Evolutionary conservation across 352 stramenopile species (phyloP).

Genomic region (Phytopythium oedochilum): DNA sequence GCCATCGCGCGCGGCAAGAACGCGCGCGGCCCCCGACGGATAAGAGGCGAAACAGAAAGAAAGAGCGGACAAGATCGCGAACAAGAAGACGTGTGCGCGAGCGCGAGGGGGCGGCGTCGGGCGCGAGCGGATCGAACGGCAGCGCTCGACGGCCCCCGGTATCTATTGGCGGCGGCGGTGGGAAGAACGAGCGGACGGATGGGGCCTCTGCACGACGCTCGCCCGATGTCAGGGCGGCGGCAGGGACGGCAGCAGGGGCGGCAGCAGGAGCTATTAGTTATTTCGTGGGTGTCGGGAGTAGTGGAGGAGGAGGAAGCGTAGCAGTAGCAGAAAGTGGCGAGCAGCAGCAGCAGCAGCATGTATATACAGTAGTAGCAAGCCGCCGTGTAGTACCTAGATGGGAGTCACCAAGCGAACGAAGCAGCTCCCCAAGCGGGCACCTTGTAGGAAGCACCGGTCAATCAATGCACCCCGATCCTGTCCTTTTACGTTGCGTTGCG

Average conservation of each 20-base stretch:
- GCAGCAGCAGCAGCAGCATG: too few species aligned
- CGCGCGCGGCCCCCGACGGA: not conserved
- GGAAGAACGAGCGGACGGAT: not conserved
- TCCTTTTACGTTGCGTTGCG: too few species aligned
- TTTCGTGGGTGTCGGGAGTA: not conserved
- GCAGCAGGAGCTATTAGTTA: not conserved
- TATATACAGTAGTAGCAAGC: conserved; percentile 7
- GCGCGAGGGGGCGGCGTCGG: not conserved
- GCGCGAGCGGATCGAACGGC: not conserved
- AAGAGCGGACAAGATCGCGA: not conserved
- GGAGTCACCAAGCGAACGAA: not conserved
- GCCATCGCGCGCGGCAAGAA: not conserved
- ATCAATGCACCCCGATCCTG: not conserved
- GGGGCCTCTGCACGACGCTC: not conserved
- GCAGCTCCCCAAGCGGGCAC: not conserved
- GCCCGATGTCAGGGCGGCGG: not conserved
- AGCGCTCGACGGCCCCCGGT: not conserved
- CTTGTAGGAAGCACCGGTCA: not conserved
- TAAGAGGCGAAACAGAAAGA: not conserved
- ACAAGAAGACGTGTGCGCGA: not conserved
- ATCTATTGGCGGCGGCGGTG: not conserved
- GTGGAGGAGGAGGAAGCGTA: not conserved
- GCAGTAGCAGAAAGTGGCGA: not conserved
- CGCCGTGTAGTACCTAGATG: not conserved
- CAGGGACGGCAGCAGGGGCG: not conserved